Evolutionary conservation across 1,139 yeast genomes (phyloP), one percentile per base, ranked within the genome.

Genomic region (Yamadazyma conglobata): DNA sequence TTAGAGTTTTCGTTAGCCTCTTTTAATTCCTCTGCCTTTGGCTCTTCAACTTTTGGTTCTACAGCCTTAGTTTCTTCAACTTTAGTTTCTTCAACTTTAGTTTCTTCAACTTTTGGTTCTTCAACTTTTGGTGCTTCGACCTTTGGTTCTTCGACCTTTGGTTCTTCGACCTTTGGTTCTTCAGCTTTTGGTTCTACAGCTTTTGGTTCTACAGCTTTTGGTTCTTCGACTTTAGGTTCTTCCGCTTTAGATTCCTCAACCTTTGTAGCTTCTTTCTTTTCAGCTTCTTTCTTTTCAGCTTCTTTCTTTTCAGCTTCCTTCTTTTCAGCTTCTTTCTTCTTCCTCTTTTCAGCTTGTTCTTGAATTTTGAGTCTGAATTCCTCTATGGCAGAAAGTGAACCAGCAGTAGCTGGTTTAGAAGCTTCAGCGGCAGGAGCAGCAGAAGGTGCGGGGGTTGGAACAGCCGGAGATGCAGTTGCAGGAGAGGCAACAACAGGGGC

Each of bases 351-450:
- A 12, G 48, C 48, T 20, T 23, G 14, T 15, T 16, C 25, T 11
- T 34, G 30, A 13, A 44, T 35, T 25, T 31, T 38, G 12, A 31
- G 43, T 24, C 37, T 41, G 30, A 44, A 44, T 12, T 40, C 47
- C 26, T 34, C 42, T 26, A 46, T 30, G 4, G 39, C 40, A 32
- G 47, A 32, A 23, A 35, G 13, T 13, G 40, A 28, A n/a, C 47
- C 39, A 37, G 36, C 40, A 15, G 47, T 30, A 19, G 39, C 27
- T 12, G 38, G 30, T 20, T 42, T 12, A 8, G 32, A 20, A 23
- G 32, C 24, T 10, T 29, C 13, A 18, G 35, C 20, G 16, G 41
- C 42, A 11, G 44, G 33, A 13, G 37, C 27, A 21, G 20, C 22
- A 25, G 27, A 37, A 35, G 30, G 38, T 30, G 28, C 34, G 28